Evolutionary conservation across 2,329 filamentous ascomycete species (phyloP), one percentile per base, ranked within the genome.

Genomic region (Nothomitra cinnamomea): DNA sequence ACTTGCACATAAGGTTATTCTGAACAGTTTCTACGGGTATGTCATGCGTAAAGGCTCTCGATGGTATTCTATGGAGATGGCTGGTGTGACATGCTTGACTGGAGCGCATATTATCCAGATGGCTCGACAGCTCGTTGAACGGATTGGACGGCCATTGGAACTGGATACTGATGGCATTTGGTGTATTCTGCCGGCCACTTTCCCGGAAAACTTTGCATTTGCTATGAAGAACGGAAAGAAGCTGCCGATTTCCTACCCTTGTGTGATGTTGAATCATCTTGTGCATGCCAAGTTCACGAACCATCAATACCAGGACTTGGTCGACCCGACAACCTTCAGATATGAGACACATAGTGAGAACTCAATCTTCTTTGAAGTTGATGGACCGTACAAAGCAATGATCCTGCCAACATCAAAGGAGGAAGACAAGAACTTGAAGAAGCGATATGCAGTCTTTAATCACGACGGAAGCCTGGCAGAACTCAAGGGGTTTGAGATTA

Each of bases 1-100:
- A 66, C 74, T 98, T 61, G 92, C 92, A 0, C 92, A 98, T 73
- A 98, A 98, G 67, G 92, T 98, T 70, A 98, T 98, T 75, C 67
- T 98, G 54, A 98, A 98, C 72, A 95, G 88, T 54, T 98, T 98
- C 72, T 98, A 98, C 61, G 92, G 92, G 58, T 98, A 98, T 65
- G 92, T 96, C 66, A 98, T 98, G 92, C 78, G 92, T 71, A 98
- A 98, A 66, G 92, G 92, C 35, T 98, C 92, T 38, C 81, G 92
- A 54, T 98, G 92, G 92, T 98, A 98, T 65, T 98, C 92, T 17
- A 83, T 98, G 78, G 92, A 98, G 66, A 98, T 98, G 92, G 92
- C 94, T 15, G 92, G 92, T 61, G 92, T 98, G 3, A 98, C 92
- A 42, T 98, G 92, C 70, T 72, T 98, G 66, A 98, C 92, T 1